Conservation (phyloP, 768 basidiomycete species). For the Kwoniella bestiolae region DNA sequence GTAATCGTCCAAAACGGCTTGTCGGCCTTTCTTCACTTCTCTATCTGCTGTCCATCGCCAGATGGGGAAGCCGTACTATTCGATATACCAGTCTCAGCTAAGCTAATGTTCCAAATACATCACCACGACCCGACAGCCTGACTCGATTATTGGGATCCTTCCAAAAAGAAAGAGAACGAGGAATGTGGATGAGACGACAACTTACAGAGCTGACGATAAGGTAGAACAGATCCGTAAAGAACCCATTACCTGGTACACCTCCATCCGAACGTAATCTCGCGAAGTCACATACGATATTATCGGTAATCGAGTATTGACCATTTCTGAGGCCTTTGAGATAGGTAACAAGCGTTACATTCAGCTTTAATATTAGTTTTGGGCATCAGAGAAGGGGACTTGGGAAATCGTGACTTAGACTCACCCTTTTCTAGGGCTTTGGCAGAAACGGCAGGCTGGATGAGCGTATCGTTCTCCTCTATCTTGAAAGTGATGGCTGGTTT, state of each 20-base stretch:
- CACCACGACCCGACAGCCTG: too few species aligned
- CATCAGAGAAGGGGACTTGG: not conserved
- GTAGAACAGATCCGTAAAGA: slow-evolving; percentile 65
- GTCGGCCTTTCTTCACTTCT: slow-evolving; percentile 22
- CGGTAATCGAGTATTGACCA: slow-evolving; percentile 75
- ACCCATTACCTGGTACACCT: slow-evolving; percentile 66
- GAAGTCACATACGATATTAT: slow-evolving; percentile 69
- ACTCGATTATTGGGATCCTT: not conserved
- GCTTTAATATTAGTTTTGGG: not conserved
- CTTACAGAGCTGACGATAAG: slow-evolving; percentile 61
- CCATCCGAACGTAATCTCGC: slow-evolving; percentile 74
- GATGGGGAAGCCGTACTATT: slow-evolving; percentile 53
- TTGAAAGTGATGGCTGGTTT: slow-evolving; percentile 77
- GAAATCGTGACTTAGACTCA: slow-evolving; percentile 44
- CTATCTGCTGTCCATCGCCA: slow-evolving; percentile 55
- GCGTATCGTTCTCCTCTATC: slow-evolving; percentile 75
- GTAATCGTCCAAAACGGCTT: slow-evolving; percentile 28
- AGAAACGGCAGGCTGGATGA: slow-evolving; percentile 67
- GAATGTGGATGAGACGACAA: not conserved
- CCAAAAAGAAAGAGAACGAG: slow-evolving; percentile 11
- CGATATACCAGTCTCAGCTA: not conserved
- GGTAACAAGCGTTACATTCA: not conserved
- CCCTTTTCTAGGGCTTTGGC: slow-evolving; percentile 68
- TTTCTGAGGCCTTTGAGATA: slow-evolving; percentile 73
- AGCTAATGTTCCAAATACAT: not conserved